Conservation (phyloP, 2,329 filamentous ascomycete species). For the Colletotrichum sp. region DNA sequence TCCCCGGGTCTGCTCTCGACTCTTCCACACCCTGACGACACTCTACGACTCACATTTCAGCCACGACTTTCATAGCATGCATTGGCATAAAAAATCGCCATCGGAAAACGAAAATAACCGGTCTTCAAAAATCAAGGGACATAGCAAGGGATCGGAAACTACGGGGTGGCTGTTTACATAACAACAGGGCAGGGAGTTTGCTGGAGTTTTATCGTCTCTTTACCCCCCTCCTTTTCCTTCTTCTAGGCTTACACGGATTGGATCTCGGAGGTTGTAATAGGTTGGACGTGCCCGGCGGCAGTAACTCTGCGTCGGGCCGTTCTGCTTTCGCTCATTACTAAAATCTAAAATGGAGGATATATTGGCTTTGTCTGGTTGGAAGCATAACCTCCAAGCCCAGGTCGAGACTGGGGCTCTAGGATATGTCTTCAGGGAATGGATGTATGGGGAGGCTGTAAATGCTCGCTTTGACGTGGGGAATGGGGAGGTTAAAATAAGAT, state of each 20-base stretch:
- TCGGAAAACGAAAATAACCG: slow-evolving; percentile 18
- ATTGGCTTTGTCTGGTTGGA: neutral
- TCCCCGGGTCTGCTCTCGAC: neutral
- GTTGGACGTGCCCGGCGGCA: neutral
- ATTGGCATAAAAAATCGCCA: slow-evolving; percentile 8
- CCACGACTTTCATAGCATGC: slow-evolving; percentile 18
- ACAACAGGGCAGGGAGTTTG: slow-evolving; percentile 15
- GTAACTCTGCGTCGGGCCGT: neutral
- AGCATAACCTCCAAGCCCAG: neutral
- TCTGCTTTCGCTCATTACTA: neutral
- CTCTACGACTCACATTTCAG: slow-evolving; percentile 16
- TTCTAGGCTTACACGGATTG: neutral
- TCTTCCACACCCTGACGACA: slow-evolving; percentile 18
- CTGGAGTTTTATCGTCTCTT: neutral
- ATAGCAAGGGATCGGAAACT: slow-evolving; percentile 5
- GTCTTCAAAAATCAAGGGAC: slow-evolving; percentile 19
- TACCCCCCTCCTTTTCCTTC: neutral
- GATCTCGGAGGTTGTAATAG: slow-evolving; percentile 6
- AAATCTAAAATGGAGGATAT: neutral
- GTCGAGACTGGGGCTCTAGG: neutral
- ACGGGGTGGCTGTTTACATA: slow-evolving; percentile 20
- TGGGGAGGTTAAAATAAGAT: neutral
- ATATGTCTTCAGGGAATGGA: neutral
- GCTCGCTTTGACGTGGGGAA: neutral
- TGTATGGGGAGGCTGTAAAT: neutral